phyloP scores from a whole-genome alignment of 805 yeast species.

The Kregervanrija delftensis region DNA sequence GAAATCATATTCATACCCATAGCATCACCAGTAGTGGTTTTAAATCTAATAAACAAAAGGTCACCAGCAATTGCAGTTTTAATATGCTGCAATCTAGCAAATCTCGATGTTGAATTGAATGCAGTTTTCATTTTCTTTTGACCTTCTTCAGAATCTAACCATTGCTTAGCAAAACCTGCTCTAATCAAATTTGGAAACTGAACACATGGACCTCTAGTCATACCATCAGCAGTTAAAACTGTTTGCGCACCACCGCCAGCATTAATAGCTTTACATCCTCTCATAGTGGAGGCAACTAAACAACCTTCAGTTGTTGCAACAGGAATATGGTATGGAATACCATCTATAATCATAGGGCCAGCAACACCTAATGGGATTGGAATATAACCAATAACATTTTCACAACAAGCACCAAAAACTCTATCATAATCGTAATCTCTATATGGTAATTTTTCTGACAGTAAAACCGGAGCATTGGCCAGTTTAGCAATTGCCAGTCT shows the following conservation, averaged over 20 bases:
- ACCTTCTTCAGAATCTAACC: conserved; percentile 96
- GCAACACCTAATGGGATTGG: conserved; percentile 98
- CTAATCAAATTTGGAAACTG: conserved; percentile 73
- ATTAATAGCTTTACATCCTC: conserved; percentile 98
- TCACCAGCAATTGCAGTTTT: conserved; percentile 95
- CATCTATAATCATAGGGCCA: conserved; percentile 92
- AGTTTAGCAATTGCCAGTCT: conserved; percentile 84
- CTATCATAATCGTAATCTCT: conserved; percentile 84
- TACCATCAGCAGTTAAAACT: conserved; percentile 90
- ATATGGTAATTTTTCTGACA: conserved; percentile 69
- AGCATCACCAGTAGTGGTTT: conserved; percentile 99
- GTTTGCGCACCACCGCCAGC: conserved; percentile 95
- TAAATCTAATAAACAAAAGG: conserved; percentile 79
- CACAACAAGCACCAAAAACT: conserved; percentile 98
- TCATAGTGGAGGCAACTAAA: conserved; percentile 95
- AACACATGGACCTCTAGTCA: conserved; percentile 99
- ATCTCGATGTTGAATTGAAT: conserved; percentile 93
- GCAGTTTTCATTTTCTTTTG: conserved; percentile 75
- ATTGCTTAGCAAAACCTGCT: conserved; percentile 90
- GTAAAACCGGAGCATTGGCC: conserved; percentile 76
- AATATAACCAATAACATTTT: conserved; percentile 93
- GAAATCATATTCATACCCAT: conserved; percentile 99
- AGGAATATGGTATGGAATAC: conserved; percentile 83
- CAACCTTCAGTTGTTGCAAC: conserved; percentile 99
- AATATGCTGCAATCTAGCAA: conserved; percentile 87